Percentiles rank a stretch among this genome's conserved stretches.
phyloP scores from a whole-genome alignment of 2,329 filamentous ascomycete species.

The Aspergillus versicolor region DNA sequence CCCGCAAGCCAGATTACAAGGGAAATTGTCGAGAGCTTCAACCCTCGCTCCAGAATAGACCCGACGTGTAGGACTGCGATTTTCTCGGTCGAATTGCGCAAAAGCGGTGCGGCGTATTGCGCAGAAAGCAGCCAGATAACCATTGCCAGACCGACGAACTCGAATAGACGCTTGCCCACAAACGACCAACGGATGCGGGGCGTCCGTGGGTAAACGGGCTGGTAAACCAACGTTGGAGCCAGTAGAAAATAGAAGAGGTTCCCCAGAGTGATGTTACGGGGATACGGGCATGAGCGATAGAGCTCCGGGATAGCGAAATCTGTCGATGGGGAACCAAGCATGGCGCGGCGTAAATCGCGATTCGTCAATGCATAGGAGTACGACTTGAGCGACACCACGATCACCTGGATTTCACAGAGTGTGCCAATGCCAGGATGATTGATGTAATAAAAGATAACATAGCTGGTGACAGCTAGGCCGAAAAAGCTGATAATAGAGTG shows the following conservation, averaged over 20 bases:
- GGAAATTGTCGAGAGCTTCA: constrained; percentile 94
- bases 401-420: constrained; percentile 82
- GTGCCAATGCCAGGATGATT: constrained; percentile 93
- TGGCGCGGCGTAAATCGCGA: constrained; percentile 87
- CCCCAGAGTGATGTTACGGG: constrained; percentile 79
- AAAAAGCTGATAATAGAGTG: constrained; percentile 82
- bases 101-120: constrained; percentile 87
- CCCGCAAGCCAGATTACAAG: constrained; percentile 96
- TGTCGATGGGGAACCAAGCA: constrained; percentile 72
- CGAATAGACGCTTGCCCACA: constrained; percentile 76
- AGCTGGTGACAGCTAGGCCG: constrained; percentile 76
- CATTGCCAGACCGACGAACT: constrained; percentile 73
- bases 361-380: constrained; percentile 97
- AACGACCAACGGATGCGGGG: constrained; percentile 81
- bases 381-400: constrained; percentile 95
- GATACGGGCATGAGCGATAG: constrained; percentile 82
- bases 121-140: constrained; percentile 95
- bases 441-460: constrained; percentile 85
- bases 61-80: constrained; percentile 76
- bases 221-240: constrained; percentile 93
- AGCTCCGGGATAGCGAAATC: constrained; percentile 73
- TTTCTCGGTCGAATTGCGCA: constrained; percentile 86
- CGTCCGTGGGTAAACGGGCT: constrained; percentile 91
- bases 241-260: constrained; percentile 98
- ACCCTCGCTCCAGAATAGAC: constrained; percentile 80